A percentile compares a stretch with the other conserved stretches of the same genome.
Evolutionary conservation across 768 basidiomycete species (phyloP).

Genomic region (Amanita inopinata): DNA sequence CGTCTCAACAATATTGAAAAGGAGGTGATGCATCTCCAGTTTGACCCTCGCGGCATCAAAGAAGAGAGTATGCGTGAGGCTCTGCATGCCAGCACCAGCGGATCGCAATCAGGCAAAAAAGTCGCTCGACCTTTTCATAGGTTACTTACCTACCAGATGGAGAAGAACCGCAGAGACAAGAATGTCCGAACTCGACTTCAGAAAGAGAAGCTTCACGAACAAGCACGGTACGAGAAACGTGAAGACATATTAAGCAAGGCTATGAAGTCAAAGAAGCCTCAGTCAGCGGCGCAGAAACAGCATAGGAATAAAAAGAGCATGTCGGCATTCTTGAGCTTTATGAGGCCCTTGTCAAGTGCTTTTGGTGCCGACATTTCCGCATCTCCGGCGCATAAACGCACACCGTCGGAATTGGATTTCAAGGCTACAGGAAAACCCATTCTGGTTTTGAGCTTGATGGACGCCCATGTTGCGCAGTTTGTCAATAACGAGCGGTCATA

Average conservation of each 20-base stretch:
- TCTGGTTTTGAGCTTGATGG: slow-evolving; percentile 64
- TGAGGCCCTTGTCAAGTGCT: slow-evolving; percentile 84
- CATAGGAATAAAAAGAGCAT: slow-evolving; percentile 86
- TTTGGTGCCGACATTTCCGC: slow-evolving; percentile 57
- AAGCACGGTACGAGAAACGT: slow-evolving; percentile 58
- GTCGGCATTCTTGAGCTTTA: slow-evolving; percentile 76
- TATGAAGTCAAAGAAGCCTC: slow-evolving; percentile 50
- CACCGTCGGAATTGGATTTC: slow-evolving; percentile 71
- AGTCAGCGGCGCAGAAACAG: slow-evolving; percentile 48
- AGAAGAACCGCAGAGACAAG: slow-evolving; percentile 76
- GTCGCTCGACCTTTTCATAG: slow-evolving; percentile 56
- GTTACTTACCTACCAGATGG: slow-evolving; percentile 56
- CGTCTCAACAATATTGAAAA: slow-evolving; percentile 69
- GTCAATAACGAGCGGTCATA: slow-evolving; percentile 78
- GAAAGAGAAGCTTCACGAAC: slow-evolving; percentile 71
- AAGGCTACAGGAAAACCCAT: slow-evolving; percentile 62
- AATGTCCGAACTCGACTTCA: slow-evolving; percentile 57
- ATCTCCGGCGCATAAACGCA: slow-evolving; percentile 37
- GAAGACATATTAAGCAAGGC: slow-evolving; percentile 70
- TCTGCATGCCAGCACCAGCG: slow-evolving; percentile 29
- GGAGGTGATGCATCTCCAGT: slow-evolving; percentile 49
- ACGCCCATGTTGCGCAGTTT: slow-evolving; percentile 59
- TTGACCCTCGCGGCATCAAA: slow-evolving; percentile 63
- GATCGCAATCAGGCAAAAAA: slow-evolving; percentile 42
- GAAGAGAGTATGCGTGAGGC: slow-evolving; percentile 70